Percentiles rank a stretch among this genome's conserved stretches.
These are phyloP conservation scores for Lentinula edodes DNA, from an alignment of 768 basidiomycete species.

Conservation along the genomic window DNA sequence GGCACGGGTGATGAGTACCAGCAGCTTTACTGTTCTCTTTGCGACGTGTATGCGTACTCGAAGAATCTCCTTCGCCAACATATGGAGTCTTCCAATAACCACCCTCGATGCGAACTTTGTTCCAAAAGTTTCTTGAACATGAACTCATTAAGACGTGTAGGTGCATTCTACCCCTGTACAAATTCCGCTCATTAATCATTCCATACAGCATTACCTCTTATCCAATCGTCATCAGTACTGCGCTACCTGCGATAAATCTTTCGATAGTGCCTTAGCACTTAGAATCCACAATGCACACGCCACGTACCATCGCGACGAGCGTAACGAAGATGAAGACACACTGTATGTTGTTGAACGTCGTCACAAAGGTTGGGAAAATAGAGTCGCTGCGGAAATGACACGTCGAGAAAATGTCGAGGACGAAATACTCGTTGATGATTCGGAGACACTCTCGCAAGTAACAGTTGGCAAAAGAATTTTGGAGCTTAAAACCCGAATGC, in stretches of 20 bases:
- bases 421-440: slow-evolving; percentile 6
- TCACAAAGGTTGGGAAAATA: slow-evolving; percentile 26
- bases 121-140: slow-evolving; percentile 24
- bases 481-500: background rate
- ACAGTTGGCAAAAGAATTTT: background rate
- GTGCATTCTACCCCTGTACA: background rate
- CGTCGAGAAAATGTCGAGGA: slow-evolving; percentile 18
- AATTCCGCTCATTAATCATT: background rate
- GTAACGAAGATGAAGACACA: background rate
- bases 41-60: slow-evolving; percentile 26
- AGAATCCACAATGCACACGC: slow-evolving; percentile 23
- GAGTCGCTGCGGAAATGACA: slow-evolving; percentile 15
- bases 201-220: slow-evolving; percentile 20
- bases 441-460: slow-evolving; percentile 3
- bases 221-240: slow-evolving; percentile 26
- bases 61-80: slow-evolving; percentile 21
- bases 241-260: slow-evolving; percentile 22
- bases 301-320: slow-evolving; percentile 20
- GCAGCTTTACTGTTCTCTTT: slow-evolving; percentile 25
- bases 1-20: background rate
- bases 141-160: slow-evolving; percentile 24
- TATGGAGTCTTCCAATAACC: slow-evolving; percentile 13
- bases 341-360: slow-evolving; percentile 13
- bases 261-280: slow-evolving; percentile 21
- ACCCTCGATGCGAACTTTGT: slow-evolving; percentile 25